Evolutionary conservation across 345 rosid species (phyloP), one percentile per base, ranked within the genome.

Genomic region (Citrus trifoliata): DNA sequence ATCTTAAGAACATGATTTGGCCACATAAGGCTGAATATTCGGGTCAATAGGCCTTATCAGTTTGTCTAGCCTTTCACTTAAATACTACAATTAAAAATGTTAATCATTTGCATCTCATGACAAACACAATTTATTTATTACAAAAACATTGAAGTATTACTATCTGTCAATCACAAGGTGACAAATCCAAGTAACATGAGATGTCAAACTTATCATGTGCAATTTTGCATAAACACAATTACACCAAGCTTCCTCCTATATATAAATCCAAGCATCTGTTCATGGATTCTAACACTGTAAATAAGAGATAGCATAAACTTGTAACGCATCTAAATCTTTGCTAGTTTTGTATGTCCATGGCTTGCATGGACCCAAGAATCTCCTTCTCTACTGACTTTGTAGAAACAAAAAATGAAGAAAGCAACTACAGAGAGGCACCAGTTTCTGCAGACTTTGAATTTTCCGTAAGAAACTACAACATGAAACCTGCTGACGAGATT

Each of bases 371-470:
- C 80, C 96, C 97, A 60, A 93, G 98, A 82, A 95, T 95, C 86
- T 95, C 98, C n/a, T 95, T 95, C 83, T 95, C 98, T 46, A 91
- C 79, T 63, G 97, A 91, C 73, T 91, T 95, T 63, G 94, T 82
- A 30, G 92, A 90, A 76, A 46, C 87, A 24, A 79, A 87, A 69
- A 85, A 79, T 76, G 80, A 70, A 10, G 88, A 86, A 58, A 78
- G 77, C 73, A 88, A 79, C 62, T 91, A 93, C 70, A 93, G 87
- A 67, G 98, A 95, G 83, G 97, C 93, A 35, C 97, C 98, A 6
- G 96, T 90, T 16, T 90, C 98, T 19, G 85, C 93, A 1, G 98
- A 94, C 81, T 94, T 94, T 77, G 91, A 89, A 67, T 94, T 94
- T 86, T 83, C 88, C 1, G 91, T 88, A 10, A 83, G 83, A 42